Evolutionary conservation across 129 eudicot species (phyloP).

Genomic region (Helianthus annuus): DNA sequence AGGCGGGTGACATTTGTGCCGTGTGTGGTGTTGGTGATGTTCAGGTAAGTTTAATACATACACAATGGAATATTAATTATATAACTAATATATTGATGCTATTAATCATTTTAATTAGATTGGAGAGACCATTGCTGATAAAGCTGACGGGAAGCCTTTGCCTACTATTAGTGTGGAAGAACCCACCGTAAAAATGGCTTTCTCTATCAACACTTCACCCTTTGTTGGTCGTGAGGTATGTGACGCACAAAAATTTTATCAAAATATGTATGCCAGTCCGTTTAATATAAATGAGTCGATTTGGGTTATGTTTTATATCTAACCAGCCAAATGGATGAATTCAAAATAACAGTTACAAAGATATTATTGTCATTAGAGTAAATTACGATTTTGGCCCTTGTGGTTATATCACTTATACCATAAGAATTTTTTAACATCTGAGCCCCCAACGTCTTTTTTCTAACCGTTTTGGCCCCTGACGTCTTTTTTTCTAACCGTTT

Average conservation of each 20-base stretch:
- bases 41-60: constrained; percentile 51
- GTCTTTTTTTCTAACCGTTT: too few species aligned
- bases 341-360: neutral
- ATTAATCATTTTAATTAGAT: constrained; percentile 47
- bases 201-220: constrained; percentile 89
- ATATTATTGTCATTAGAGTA: neutral
- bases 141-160: constrained; percentile 68
- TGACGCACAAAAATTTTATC: neutral
- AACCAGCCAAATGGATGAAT: neutral
- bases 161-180: constrained; percentile 93
- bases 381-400: too few species aligned
- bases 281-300: neutral
- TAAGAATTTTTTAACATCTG: too few species aligned
- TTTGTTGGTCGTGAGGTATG: constrained; percentile 99
- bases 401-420: too few species aligned
- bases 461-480: too few species aligned
- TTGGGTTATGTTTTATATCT: neutral
- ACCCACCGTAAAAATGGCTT: constrained; percentile 96
- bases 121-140: constrained; percentile 97
- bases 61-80: too few species aligned
- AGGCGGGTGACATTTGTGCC: constrained; percentile 97
- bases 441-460: too few species aligned
- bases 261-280: too few species aligned
- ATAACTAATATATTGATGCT: neutral
- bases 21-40: constrained; percentile 86